These are phyloP conservation scores for Cadophora gregata DNA, from an alignment of 2,329 filamentous ascomycete genomes.

Conservation along the genomic window DNA sequence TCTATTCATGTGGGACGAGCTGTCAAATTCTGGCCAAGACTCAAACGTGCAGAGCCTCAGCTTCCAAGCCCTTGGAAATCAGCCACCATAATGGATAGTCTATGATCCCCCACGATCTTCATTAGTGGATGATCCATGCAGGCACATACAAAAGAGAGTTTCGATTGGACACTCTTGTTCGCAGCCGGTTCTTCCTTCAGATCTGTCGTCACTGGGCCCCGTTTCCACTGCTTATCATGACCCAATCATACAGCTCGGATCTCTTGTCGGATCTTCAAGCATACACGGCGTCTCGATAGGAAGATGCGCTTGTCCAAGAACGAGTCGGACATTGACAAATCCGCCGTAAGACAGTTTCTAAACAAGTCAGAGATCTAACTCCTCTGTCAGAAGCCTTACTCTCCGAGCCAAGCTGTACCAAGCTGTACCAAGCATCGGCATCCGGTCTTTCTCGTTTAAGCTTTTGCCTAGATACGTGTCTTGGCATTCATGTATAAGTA, in stretches of 20 bases:
- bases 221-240: constrained; percentile 4
- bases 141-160: not conserved
- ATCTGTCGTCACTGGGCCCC: constrained; percentile 13
- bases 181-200: constrained; percentile 12
- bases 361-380: constrained; percentile 29
- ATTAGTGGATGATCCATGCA: constrained; percentile 15
- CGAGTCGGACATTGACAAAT: constrained; percentile 33
- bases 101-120: constrained; percentile 29
- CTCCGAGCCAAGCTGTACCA: constrained; percentile 23
- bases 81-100: not conserved
- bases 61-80: constrained; percentile 17
- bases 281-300: constrained; percentile 21
- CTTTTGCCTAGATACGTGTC: constrained; percentile 25
- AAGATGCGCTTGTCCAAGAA: constrained; percentile 24
- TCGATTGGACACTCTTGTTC: constrained; percentile 15
- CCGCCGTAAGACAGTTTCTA: constrained; percentile 30
- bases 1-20: constrained; percentile 2
- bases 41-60: constrained; percentile 41
- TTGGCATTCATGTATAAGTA: constrained; percentile 38
- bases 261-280: constrained; percentile 20
- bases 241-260: constrained; percentile 29
- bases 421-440: constrained; percentile 29
- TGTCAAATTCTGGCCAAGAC: constrained; percentile 25
- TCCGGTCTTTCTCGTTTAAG: constrained; percentile 38
- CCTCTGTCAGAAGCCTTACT: constrained; percentile 30